Conservation (phyloP, 2,329 filamentous ascomycete genomes). For the Microsporum audouinii region DNA sequence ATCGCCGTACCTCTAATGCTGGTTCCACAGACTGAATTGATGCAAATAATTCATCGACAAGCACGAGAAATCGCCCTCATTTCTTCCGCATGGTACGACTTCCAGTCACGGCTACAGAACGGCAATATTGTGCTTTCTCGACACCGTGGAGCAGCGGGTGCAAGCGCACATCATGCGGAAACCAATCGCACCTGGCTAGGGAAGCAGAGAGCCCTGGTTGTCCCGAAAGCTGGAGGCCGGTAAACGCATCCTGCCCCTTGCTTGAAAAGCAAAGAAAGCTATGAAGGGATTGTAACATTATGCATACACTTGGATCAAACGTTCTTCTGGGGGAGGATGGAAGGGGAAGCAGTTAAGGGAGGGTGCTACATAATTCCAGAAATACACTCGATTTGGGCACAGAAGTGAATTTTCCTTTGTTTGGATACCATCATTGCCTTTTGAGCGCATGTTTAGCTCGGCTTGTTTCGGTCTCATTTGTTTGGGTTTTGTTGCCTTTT, state of each 20-base stretch:
- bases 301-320: not conserved
- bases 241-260: not conserved
- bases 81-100: slow-evolving; percentile 38
- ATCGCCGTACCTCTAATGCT: not conserved
- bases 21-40: slow-evolving; percentile 28
- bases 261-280: not conserved
- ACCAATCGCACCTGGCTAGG: slow-evolving; percentile 36
- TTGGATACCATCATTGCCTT: slow-evolving; percentile 3
- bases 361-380: not conserved
- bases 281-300: slow-evolving; percentile 1
- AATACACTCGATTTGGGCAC: not conserved
- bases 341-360: not conserved
- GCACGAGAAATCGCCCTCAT: slow-evolving; percentile 36
- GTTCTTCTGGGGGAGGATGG: not conserved
- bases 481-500: not conserved
- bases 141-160: slow-evolving; percentile 25
- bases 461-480: not conserved
- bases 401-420: not conserved
- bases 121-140: slow-evolving; percentile 33
- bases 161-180: slow-evolving; percentile 24
- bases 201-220: slow-evolving; percentile 34
- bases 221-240: slow-evolving; percentile 14
- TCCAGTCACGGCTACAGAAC: slow-evolving; percentile 36
- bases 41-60: slow-evolving; percentile 31
- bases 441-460: not conserved